Evolutionary conservation across 441 rosid genomes (phyloP), one percentile per base, ranked within the genome.

Genomic region (Rhodomyrtus psidioides): DNA sequence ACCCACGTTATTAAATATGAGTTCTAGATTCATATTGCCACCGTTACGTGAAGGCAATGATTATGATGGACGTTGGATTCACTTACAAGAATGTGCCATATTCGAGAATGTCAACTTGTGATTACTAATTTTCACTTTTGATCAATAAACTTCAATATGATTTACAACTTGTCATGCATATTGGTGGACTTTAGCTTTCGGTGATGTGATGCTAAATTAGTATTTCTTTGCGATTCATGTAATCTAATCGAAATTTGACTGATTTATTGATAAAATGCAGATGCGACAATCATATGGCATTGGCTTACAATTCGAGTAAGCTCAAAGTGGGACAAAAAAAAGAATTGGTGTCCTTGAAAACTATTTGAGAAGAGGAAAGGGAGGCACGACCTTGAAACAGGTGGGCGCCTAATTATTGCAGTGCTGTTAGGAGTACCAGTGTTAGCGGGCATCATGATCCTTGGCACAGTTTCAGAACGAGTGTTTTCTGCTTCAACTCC

Each of bases 241-340:
- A 16, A 23, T 17, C 42, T 62, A 17, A 62, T 62, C 6, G 42
- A 62, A 62, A 28, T 8, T 9, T 62, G 5, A 62, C 30, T 28
- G 27, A 30, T 28, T 62, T 62, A 23, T 62, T 7, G 12, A 28
- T 13, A 3, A 27, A n/a, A 2, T 27, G 0, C 17, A 5, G 0
- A n/a, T 26, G 8, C 1, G 0, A 5, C 19, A 27, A 15, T 27
- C 21, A 14, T 3, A 15, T 27, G 10, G 0, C 2, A 57, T 26
- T 57, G 2, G 28, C 7, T 0, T 59, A 60, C 1, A 2, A 4
- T 15, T 15, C 70, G 15, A 59, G 1, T 59, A 1, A 12, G 28
- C 27, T 26, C 19, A 59, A 27, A 27, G 0, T 15, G 3, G 7
- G 19, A 57, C 24, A 3, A 57, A 15, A 3, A 51, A 51, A 39